Evolutionary conservation across 2,329 filamentous ascomycete genomes (phyloP).

Genomic region (Penicillium sp.): DNA sequence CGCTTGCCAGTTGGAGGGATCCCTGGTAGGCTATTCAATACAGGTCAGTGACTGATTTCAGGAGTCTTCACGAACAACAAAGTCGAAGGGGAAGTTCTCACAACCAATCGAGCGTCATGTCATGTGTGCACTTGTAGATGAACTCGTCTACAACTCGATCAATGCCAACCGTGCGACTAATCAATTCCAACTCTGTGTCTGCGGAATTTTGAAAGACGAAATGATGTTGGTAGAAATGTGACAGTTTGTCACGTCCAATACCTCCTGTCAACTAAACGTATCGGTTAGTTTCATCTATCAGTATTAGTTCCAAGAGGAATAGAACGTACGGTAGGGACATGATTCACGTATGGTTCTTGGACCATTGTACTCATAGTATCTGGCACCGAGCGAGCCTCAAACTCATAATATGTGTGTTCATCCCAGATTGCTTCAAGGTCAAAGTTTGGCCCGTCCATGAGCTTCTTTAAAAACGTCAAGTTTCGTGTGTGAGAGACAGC

Average conservation of each 20-base stretch:
- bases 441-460: constrained; percentile 62
- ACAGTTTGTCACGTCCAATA: constrained; percentile 60
- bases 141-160: constrained; percentile 72
- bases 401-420: constrained; percentile 69
- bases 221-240: constrained; percentile 66
- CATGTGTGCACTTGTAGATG: constrained; percentile 61
- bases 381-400: constrained; percentile 62
- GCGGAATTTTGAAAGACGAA: constrained; percentile 71
- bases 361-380: constrained; percentile 81
- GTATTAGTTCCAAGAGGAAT: too few species aligned
- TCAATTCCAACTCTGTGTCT: constrained; percentile 63
- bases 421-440: constrained; percentile 76
- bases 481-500: constrained; percentile 63
- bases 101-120: constrained; percentile 64
- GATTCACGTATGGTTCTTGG: constrained; percentile 72
- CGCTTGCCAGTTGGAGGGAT: too few species aligned
- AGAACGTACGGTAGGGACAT: constrained; percentile 62
- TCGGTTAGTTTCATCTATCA: too few species aligned
- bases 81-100: too few species aligned
- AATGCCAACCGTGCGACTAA: constrained; percentile 67
- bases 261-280: too few species aligned
- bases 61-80: too few species aligned
- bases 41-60: too few species aligned
- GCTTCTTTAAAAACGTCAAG: constrained; percentile 61
- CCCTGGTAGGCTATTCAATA: too few species aligned